A percentile compares a stretch with the other conserved stretches of the same genome.
These are phyloP conservation scores for Phytophthora macrochlamydospora DNA, from an alignment of 352 stramenopile genomes.

Conservation along the genomic window DNA sequence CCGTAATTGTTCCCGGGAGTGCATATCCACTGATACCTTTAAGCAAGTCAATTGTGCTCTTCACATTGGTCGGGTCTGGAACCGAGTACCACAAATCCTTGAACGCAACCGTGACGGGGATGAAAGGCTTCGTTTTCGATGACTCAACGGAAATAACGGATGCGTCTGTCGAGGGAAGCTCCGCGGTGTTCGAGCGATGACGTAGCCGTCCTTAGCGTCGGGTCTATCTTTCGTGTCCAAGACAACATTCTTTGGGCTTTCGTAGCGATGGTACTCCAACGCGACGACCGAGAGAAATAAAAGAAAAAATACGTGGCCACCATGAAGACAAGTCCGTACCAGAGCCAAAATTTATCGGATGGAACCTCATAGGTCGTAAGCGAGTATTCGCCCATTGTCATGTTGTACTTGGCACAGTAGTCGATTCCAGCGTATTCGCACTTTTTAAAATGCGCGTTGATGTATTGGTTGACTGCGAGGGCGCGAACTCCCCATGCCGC, in stretches of 20 bases:
- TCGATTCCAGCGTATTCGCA: slow-evolving; percentile 29
- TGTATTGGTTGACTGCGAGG: slow-evolving; percentile 36
- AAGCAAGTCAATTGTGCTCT: slow-evolving; percentile 43
- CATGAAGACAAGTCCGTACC: slow-evolving; percentile 33
- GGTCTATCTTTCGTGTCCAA: not conserved
- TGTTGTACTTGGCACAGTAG: slow-evolving; percentile 25
- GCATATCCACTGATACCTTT: slow-evolving; percentile 40
- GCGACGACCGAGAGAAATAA: slow-evolving; percentile 34
- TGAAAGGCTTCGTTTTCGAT: not conserved
- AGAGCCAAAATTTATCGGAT: slow-evolving; percentile 23
- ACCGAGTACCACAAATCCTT: slow-evolving; percentile 37
- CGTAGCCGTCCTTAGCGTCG: not conserved
- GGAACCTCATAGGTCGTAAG: slow-evolving; percentile 33
- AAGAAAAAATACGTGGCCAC: slow-evolving; percentile 24
- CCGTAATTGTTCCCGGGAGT: slow-evolving; percentile 54
- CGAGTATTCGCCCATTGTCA: slow-evolving; percentile 31
- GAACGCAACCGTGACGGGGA: slow-evolving; percentile 7
- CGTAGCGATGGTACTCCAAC: slow-evolving; percentile 31
- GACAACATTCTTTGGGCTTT: slow-evolving; percentile 48
- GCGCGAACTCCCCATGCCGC: slow-evolving; percentile 14
- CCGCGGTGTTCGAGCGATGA: not conserved
- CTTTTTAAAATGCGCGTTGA: slow-evolving; percentile 5
- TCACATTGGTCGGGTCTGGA: slow-evolving; percentile 23
- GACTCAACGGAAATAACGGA: not conserved
- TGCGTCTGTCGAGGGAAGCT: not conserved